Evolutionary conservation across 441 rosid genomes (phyloP).

Genomic region (Croton laevigatus): DNA sequence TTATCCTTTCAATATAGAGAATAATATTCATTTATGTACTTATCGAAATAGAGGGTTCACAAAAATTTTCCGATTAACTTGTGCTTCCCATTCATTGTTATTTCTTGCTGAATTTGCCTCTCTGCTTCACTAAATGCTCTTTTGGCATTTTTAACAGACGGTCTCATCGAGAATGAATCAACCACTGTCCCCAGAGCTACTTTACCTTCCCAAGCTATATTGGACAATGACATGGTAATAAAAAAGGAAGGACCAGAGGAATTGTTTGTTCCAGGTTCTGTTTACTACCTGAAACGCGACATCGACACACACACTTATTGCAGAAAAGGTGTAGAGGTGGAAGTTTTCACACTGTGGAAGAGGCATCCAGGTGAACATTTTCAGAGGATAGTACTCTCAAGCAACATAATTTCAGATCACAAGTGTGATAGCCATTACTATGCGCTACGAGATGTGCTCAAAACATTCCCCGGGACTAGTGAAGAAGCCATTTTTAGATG

Average conservation of each 20-base stretch:
- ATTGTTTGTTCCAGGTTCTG: conserved; percentile 72
- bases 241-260: conserved; percentile 47
- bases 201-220: conserved; percentile 24
- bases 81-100: background rate
- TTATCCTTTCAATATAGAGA: background rate
- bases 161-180: conserved; percentile 23
- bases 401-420: conserved; percentile 81
- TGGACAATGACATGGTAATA: conserved; percentile 16
- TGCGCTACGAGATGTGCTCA: conserved; percentile 83
- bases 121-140: background rate
- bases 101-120: background rate
- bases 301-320: conserved; percentile 22
- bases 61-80: background rate
- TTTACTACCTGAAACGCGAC: conserved; percentile 72
- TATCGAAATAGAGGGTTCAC: background rate
- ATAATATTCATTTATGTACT: background rate
- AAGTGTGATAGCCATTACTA: conserved; percentile 85
- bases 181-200: conserved; percentile 13
- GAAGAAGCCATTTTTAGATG: conserved; percentile 33
- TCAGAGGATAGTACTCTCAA: conserved; percentile 76
- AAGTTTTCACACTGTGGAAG: conserved; percentile 68
- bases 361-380: conserved; percentile 83
- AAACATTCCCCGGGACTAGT: conserved; percentile 56
- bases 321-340: conserved; percentile 31
- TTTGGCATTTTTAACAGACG: conserved; percentile 31